Percentiles rank a stretch among this genome's conserved stretches.
Evolutionary conservation across 2,329 filamentous ascomycete genomes (phyloP).

Genomic region (Sporothrix protearum): DNA sequence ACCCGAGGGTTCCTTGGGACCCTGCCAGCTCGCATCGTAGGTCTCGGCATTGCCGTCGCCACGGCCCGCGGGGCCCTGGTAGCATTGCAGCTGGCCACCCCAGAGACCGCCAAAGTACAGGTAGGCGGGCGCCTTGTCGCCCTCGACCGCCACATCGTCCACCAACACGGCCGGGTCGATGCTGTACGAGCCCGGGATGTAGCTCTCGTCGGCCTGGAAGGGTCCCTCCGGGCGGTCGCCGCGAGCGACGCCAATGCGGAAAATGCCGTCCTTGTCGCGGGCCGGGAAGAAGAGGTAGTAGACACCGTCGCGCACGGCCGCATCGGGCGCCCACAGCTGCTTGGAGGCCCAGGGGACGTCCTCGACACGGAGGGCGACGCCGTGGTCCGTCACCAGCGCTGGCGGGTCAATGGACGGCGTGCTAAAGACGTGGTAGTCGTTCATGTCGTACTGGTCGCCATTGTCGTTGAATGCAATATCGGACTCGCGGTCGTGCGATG

Average conservation of each 20-base stretch:
- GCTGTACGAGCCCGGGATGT: constrained; percentile 66
- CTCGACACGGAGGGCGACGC: constrained; percentile 60
- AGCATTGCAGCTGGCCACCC: constrained; percentile 79
- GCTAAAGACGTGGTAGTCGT: constrained; percentile 76
- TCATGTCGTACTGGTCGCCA: constrained; percentile 82
- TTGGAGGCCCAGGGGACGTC: constrained; percentile 74
- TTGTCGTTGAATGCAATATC: constrained; percentile 75
- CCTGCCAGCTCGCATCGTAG: constrained; percentile 55
- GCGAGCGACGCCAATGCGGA: constrained; percentile 71
- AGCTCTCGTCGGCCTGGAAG: constrained; percentile 61
- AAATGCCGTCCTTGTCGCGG: constrained; percentile 64
- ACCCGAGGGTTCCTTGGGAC: constrained; percentile 58
- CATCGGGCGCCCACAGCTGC: constrained; percentile 79
- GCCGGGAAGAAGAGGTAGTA: constrained; percentile 79
- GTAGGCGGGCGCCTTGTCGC: constrained; percentile 40
- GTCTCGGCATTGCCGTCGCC: constrained; percentile 33
- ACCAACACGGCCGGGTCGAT: constrained; percentile 76
- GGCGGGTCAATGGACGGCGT: constrained; percentile 49
- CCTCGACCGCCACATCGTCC: constrained; percentile 64
- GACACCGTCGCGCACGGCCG: constrained; percentile 60
- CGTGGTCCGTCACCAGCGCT: constrained; percentile 66
- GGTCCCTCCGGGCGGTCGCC: constrained; percentile 63
- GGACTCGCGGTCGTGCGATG: constrained; percentile 74
- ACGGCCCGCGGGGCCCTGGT: constrained; percentile 41
- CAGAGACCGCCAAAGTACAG: constrained; percentile 77